A percentile compares a stretch with the other conserved stretches of the same genome.
phyloP scores from a whole-genome alignment of 129 eudicot genomes.

The Scalesia atractyloides region DNA sequence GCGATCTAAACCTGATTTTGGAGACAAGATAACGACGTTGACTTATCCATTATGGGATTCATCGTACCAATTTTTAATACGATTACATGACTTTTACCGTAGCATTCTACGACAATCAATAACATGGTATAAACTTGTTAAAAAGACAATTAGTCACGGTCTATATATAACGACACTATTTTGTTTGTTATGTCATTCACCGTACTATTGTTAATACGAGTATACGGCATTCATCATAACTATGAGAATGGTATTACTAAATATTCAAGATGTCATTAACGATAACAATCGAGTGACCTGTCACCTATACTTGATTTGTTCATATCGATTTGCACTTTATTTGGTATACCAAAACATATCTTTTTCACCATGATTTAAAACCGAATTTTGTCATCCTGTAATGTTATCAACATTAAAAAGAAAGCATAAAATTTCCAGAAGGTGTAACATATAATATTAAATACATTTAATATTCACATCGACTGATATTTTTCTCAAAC shows the following conservation, averaged over 20 bases:
- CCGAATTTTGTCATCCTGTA: too few relatives aligned
- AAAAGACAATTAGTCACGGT: background rate
- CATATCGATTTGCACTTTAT: background rate
- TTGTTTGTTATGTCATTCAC: background rate
- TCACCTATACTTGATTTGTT: background rate
- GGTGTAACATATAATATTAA: background rate
- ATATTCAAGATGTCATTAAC: background rate
- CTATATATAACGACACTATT: background rate
- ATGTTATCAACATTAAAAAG: too few relatives aligned
- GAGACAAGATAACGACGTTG: background rate
- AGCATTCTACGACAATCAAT: too few relatives aligned
- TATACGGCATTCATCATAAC: too few relatives aligned
- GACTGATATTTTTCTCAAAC: background rate
- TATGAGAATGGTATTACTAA: background rate
- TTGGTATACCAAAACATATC: constrained; percentile 1
- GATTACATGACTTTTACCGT: background rate
- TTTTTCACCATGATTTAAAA: background rate
- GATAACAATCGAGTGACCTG: background rate
- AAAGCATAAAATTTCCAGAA: background rate
- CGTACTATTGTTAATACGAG: too few relatives aligned
- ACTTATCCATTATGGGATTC: background rate
- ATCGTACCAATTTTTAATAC: background rate
- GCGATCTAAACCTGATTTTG: background rate
- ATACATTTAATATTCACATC: background rate
- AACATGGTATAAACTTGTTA: too few relatives aligned